Evolutionary conservation across 2,329 filamentous ascomycete species (phyloP).

Genomic region (Microsporum audouinii): DNA sequence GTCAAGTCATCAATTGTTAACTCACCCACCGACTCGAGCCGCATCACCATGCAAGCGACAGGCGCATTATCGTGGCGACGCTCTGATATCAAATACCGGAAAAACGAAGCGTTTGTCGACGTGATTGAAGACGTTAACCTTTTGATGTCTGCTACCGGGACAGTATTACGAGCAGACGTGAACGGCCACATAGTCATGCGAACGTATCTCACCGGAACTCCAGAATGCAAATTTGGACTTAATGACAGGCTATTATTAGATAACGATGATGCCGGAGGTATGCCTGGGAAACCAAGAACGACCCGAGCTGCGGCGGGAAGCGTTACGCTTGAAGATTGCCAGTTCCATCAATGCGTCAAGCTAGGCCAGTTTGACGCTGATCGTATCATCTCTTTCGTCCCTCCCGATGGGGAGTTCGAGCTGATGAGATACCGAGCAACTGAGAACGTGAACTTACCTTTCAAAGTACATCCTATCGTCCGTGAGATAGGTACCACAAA

Average conservation of each 20-base stretch:
- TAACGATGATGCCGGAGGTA: constrained; percentile 49
- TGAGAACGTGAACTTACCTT: constrained; percentile 95
- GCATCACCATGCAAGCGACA: constrained; percentile 98
- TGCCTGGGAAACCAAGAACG: constrained; percentile 58
- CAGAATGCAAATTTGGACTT: constrained; percentile 96
- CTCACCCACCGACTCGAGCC: constrained; percentile 73
- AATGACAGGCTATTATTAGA: constrained; percentile 94
- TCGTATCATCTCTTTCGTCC: constrained; percentile 92
- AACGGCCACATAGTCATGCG: constrained; percentile 98
- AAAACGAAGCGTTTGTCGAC: constrained; percentile 98
- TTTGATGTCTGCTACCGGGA: constrained; percentile 95
- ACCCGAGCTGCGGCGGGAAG: constrained; percentile 92
- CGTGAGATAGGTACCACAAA: constrained; percentile 95
- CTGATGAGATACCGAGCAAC: constrained; percentile 97
- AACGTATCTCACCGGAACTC: constrained; percentile 88
- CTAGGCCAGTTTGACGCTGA: constrained; percentile 94
- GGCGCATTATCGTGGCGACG: constrained; percentile 94
- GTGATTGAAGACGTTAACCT: constrained; percentile 99
- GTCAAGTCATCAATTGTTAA: constrained; percentile 70
- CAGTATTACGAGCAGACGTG: constrained; percentile 87
- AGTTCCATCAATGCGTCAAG: constrained; percentile 98
- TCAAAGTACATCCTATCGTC: constrained; percentile 97
- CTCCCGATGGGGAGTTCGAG: constrained; percentile 95
- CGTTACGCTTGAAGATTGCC: constrained; percentile 93
- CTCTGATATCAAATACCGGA: constrained; percentile 95